phyloP scores from a whole-genome alignment of 2,329 filamentous ascomycete species.

The Nannizzia gypsea region DNA sequence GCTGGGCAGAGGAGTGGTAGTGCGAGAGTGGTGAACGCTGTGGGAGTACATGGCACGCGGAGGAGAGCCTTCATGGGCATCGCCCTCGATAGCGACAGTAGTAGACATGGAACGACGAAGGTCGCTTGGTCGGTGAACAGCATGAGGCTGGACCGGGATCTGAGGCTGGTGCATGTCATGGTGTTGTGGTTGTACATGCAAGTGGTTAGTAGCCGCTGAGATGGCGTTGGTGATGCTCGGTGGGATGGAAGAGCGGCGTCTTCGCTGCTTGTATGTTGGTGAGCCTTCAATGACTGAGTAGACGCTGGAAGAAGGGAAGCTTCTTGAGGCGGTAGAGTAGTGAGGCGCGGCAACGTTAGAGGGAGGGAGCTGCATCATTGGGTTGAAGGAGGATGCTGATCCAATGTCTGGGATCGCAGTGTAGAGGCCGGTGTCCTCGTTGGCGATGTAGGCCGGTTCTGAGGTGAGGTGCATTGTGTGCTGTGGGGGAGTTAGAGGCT shows the following conservation, averaged over 20 bases:
- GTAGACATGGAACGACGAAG: slow-evolving; percentile 85
- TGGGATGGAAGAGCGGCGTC: slow-evolving; percentile 85
- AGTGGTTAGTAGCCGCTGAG: slow-evolving; percentile 43
- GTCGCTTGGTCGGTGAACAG: slow-evolving; percentile 72
- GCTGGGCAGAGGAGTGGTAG: slow-evolving; percentile 78
- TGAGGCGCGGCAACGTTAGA: slow-evolving; percentile 71
- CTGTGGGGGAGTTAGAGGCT: slow-evolving; percentile 92
- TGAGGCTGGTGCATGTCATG: slow-evolving; percentile 29
- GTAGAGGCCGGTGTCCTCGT: slow-evolving; percentile 93
- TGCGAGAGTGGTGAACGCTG: slow-evolving; percentile 64
- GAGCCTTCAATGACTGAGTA: slow-evolving; percentile 97
- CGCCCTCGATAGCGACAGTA: slow-evolving; percentile 65
- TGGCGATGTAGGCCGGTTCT: slow-evolving; percentile 94
- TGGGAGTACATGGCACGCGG: slow-evolving; percentile 36
- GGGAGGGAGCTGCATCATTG: slow-evolving; percentile 80
- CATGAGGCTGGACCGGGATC: slow-evolving; percentile 38
- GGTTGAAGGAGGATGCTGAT: slow-evolving; percentile 65
- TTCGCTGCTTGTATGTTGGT: slow-evolving; percentile 94
- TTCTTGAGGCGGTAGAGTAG: slow-evolving; percentile 58
- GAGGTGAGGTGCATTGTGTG: slow-evolving; percentile 68
- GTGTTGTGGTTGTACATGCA: slow-evolving; percentile 15
- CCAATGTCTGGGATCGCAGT: slow-evolving; percentile 80
- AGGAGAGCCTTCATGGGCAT: slow-evolving; percentile 70
- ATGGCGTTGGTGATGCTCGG: slow-evolving; percentile 62
- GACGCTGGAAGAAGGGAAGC: slow-evolving; percentile 63